Evolutionary conservation across 1,284 basidiomycete species (phyloP), one percentile per base, ranked within the genome.

Genomic region (Pascua sp.): DNA sequence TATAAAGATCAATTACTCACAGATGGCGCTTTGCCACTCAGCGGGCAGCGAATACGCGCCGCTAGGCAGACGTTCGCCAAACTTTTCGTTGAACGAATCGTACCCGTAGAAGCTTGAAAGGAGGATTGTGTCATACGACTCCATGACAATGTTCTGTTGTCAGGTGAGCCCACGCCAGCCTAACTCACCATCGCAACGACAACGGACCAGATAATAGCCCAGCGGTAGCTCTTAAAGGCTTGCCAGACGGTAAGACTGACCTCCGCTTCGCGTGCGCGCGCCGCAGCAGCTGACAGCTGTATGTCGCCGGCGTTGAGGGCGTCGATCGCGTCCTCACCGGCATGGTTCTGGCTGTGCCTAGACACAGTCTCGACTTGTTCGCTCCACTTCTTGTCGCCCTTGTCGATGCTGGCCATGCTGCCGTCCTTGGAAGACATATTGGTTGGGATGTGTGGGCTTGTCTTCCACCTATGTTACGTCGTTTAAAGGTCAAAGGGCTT

Each of bases 141-240:
- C 49, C 49, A 50, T 50, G 40, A 50, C 49, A 42, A 50, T 50
- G 41, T 50, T 50, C 49, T 50, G 41, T 11, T 15, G 40, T 42
- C 17, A 50, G 39, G 11, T 10, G 9, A 42, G 39, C 17, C n/a
- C n/a, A n/a, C n/a, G n/a, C n/a, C n/a, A n/a, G n/a, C n/a, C 16
- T 36, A n/a, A 36, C 39, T 11, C 18, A 42, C 49, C 49, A 50
- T 50, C 9, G 49, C 42, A 2, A 50, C 49, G 24, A 18, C 17
- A 41, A 50, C 13, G 12, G 16, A 18, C 49, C 49, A 50, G 49
- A 50, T 42, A 10, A 50, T 24, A 10, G 49, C 49, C 49, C 49
- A 50, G 12, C 41, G 39, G 49, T 50, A 50, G 11, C 17, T 36
- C 41, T 42, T 41, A 41, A 50, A 50, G 5, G 49, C 49, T n/a